Percentiles rank a stretch among this genome's conserved stretches.
Evolutionary conservation across 1,284 basidiomycete species (phyloP).

Genomic region (Rhodofomes roseus): DNA sequence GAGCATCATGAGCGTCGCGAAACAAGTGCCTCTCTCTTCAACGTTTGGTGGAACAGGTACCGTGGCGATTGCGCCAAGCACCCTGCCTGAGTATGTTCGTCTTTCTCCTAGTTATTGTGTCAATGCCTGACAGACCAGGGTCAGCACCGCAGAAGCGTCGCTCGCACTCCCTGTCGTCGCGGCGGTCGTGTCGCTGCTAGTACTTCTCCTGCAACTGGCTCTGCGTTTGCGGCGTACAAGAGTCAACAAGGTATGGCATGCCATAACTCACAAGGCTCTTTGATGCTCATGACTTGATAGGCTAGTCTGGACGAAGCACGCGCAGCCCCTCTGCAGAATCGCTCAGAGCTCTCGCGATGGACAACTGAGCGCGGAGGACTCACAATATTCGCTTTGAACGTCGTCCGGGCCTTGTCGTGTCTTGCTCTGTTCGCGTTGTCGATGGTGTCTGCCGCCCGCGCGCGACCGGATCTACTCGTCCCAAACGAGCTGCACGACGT

Average conservation of each 20-base stretch:
- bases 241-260: not conserved
- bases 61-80: no score
- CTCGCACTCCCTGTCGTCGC: not conserved
- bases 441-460: not conserved
- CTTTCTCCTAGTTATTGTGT: no score
- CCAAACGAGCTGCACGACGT: not conserved
- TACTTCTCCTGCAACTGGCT: not conserved
- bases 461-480: not conserved
- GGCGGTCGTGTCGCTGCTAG: not conserved
- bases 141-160: not conserved
- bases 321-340: not conserved
- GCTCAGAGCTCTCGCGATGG: not conserved
- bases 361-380: not conserved
- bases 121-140: no score
- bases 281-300: not conserved
- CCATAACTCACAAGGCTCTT: not conserved
- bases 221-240: not conserved
- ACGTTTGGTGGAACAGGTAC: no score
- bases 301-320: not conserved
- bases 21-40: no score
- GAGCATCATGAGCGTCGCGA: no score
- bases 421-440: not conserved
- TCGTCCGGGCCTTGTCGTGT: not conserved
- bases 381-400: not conserved
- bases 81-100: no score